These are phyloP conservation scores for Paraconiothyrium brasiliense DNA, from an alignment of 2,329 filamentous ascomycete genomes.

Conservation along the genomic window DNA sequence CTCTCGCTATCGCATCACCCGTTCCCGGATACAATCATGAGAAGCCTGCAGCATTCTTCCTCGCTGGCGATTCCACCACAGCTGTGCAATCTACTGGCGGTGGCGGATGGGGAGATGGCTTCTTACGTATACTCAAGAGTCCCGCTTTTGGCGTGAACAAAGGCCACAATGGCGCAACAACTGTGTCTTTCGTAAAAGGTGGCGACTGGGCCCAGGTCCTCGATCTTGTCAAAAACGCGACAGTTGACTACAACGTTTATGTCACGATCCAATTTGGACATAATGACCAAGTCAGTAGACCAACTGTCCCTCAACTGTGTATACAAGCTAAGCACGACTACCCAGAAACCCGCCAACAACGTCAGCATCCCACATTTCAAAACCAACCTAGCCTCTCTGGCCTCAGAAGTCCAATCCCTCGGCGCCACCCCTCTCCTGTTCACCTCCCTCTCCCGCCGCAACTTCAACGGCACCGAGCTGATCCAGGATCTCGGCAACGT, in stretches of 20 bases:
- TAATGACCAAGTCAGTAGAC: constrained; percentile 60
- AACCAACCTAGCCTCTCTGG: constrained; percentile 58
- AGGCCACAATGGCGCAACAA: constrained; percentile 64
- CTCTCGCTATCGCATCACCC: not conserved
- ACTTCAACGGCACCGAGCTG: constrained; percentile 53
- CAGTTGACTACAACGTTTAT: constrained; percentile 54
- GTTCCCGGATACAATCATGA: not conserved
- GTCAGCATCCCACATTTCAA: constrained; percentile 60
- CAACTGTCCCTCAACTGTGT: no score
- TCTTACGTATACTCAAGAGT: constrained; percentile 58
- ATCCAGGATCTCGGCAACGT: constrained; percentile 59
- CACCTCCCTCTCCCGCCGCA: constrained; percentile 63
- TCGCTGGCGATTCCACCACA: constrained; percentile 50
- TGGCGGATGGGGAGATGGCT: constrained; percentile 64
- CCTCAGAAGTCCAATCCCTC: constrained; percentile 40
- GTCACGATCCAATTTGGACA: constrained; percentile 69
- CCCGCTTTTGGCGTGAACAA: constrained; percentile 64
- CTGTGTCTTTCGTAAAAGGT: constrained; percentile 61
- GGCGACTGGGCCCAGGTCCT: constrained; percentile 64
- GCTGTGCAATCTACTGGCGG: constrained; percentile 36
- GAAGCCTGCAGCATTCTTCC: constrained; percentile 39
- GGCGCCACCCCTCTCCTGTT: constrained; percentile 57
- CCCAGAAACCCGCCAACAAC: constrained; percentile 46
- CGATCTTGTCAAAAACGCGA: constrained; percentile 45
- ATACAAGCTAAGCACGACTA: constrained; percentile 40